Conservation (phyloP, 495 filamentous ascomycete genomes). For the Lasiosphaeria ovina region DNA sequence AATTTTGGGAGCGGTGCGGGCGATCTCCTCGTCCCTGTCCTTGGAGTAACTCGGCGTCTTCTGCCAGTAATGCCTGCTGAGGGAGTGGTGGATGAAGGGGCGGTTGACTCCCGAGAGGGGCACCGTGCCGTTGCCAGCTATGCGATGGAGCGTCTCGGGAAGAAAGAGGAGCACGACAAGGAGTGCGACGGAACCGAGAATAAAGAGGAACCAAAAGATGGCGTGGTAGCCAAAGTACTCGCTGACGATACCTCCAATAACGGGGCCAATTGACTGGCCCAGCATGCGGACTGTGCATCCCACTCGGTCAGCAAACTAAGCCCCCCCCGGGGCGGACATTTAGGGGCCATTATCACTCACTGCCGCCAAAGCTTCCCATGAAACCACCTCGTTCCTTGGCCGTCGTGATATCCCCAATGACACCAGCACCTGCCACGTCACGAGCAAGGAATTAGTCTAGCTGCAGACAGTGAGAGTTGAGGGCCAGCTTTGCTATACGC, state of each 20-base stretch:
- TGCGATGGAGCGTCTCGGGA: slow-evolving; percentile 63
- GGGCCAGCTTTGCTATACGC: not conserved
- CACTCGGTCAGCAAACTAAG: not conserved
- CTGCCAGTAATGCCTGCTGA: slow-evolving; percentile 35
- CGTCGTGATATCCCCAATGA: slow-evolving; percentile 53
- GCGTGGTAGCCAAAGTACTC: slow-evolving; percentile 62
- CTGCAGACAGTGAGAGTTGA: not conserved
- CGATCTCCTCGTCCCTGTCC: not conserved
- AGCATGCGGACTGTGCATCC: slow-evolving; percentile 35
- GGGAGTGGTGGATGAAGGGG: slow-evolving; percentile 39
- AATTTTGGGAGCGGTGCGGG: slow-evolving; percentile 47
- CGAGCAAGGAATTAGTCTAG: not conserved
- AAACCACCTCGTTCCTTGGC: slow-evolving; percentile 50
- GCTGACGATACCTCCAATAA: slow-evolving; percentile 62
- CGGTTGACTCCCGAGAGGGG: slow-evolving; percentile 33
- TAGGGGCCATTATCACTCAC: slow-evolving; percentile 11
- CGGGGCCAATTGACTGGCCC: slow-evolving; percentile 56
- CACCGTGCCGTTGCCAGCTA: slow-evolving; percentile 60
- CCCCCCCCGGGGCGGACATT: not conserved
- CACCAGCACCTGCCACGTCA: slow-evolving; percentile 39
- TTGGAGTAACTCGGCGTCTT: not conserved
- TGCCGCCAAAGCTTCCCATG: slow-evolving; percentile 49
- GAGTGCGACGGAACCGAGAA: slow-evolving; percentile 44
- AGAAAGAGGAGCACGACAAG: slow-evolving; percentile 46
- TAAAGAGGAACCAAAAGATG: slow-evolving; percentile 68